Conservation (phyloP, 331 rosid species). For the Malus hybrid region DNA sequence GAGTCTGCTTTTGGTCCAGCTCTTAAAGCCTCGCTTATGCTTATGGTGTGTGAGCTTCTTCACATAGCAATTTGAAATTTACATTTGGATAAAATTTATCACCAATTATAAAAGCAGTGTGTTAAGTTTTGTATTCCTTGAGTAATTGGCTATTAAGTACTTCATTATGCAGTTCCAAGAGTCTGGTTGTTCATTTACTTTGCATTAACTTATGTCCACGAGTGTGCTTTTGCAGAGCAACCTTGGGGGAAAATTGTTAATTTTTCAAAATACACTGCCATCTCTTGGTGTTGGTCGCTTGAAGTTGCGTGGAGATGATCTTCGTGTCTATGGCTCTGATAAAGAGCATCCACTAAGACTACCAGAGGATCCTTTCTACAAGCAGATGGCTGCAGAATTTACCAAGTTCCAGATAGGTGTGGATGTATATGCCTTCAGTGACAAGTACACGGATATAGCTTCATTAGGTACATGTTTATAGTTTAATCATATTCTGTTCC, state of each 20-base stretch:
- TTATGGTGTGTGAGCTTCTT: slow-evolving; percentile 60
- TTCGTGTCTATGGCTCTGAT: slow-evolving; percentile 91
- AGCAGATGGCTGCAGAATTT: slow-evolving; percentile 99
- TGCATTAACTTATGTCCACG: slow-evolving; percentile 9
- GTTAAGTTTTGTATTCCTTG: background rate
- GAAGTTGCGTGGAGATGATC: slow-evolving; percentile 94
- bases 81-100: background rate
- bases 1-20: slow-evolving; percentile 99
- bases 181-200: slow-evolving; percentile 6
- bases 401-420: slow-evolving; percentile 86
- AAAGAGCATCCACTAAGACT: slow-evolving; percentile 75
- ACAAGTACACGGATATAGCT: slow-evolving; percentile 95
- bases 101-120: background rate
- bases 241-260: slow-evolving; percentile 93
- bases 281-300: slow-evolving; percentile 97
- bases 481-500: background rate
- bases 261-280: slow-evolving; percentile 91
- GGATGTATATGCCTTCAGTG: slow-evolving; percentile 83
- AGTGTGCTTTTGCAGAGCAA: slow-evolving; percentile 48
- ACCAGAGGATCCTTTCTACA: slow-evolving; percentile 97
- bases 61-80: slow-evolving; percentile 11
- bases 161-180: background rate
- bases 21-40: slow-evolving; percentile 85
- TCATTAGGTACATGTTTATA: slow-evolving; percentile 67
- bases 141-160: background rate